These are phyloP conservation scores for Oxyria digyna DNA, from an alignment of 148 eudicot genomes.

Conservation along the genomic window DNA sequence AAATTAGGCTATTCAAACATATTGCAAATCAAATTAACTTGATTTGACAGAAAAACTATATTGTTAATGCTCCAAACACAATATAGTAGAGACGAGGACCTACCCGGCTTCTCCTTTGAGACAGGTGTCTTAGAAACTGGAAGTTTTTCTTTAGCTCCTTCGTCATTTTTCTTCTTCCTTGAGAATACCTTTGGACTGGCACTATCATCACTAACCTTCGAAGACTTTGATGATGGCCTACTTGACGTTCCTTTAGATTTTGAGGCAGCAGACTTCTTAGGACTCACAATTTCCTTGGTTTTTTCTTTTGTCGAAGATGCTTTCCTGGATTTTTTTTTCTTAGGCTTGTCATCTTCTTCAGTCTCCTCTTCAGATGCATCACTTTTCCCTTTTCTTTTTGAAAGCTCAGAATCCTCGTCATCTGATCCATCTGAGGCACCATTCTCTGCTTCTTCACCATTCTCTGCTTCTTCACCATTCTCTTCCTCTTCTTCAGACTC, in stretches of 20 bases:
- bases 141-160: conserved; percentile 40
- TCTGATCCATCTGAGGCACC: conserved; percentile 39
- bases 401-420: conserved; percentile 45
- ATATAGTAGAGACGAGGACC: not conserved
- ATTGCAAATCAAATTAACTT: not conserved
- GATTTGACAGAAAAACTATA: not conserved
- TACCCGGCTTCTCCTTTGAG: conserved; percentile 52
- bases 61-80: not conserved
- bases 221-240: conserved; percentile 38
- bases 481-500: conserved; percentile 32
- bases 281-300: conserved; percentile 29
- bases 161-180: conserved; percentile 61
- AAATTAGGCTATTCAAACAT: not conserved
- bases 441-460: conserved; percentile 35
- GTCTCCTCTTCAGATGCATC: conserved; percentile 35
- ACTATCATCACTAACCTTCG: conserved; percentile 28
- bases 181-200: conserved; percentile 59
- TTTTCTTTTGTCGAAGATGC: conserved; percentile 38
- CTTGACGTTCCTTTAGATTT: conserved; percentile 32
- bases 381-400: conserved; percentile 26
- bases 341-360: conserved; percentile 41
- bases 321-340: conserved; percentile 33
- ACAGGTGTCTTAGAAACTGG: conserved; percentile 51
- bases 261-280: conserved; percentile 40
- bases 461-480: conserved; percentile 35